Evolutionary conservation across 345 rosid genomes (phyloP).

Genomic region (Brassica cretica): DNA sequence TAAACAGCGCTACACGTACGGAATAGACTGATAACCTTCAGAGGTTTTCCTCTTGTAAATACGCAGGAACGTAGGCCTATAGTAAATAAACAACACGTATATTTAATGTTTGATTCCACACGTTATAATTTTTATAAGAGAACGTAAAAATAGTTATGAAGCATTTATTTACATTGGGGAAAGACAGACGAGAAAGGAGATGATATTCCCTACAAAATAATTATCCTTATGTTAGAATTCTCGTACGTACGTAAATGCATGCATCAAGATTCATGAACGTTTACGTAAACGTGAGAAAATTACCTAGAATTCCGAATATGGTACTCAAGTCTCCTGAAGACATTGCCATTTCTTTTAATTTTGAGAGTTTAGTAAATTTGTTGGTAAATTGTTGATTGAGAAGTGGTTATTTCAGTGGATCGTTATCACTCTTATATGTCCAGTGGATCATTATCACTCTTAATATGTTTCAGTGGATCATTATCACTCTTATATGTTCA

Average conservation of each 20-base stretch:
- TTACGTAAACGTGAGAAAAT: no score
- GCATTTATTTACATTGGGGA: conserved; percentile 58
- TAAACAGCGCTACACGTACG: conserved; percentile 64
- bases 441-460: no score
- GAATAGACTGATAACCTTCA: conserved; percentile 71
- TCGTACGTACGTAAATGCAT: background rate
- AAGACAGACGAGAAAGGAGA: conserved; percentile 62
- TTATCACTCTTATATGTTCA: no score
- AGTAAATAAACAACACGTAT: background rate
- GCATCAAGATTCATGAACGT: background rate
- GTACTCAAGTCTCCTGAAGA: no score
- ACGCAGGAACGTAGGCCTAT: conserved; percentile 59
- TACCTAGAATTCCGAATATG: no score
- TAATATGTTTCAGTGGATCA: no score
- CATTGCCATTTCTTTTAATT: no score
- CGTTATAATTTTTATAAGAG: no score
- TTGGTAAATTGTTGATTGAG: no score
- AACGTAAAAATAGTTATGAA: background rate
- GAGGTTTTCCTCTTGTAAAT: conserved; percentile 65
- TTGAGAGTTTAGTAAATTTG: no score
- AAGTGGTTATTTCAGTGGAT: no score
- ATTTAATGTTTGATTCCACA: background rate
- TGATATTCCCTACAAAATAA: conserved; percentile 53
- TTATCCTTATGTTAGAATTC: background rate
- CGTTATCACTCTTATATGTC: no score